Conservation (phyloP, 176 grass and related monocot species). For the barley (Hordeum vulgare) region DNA sequence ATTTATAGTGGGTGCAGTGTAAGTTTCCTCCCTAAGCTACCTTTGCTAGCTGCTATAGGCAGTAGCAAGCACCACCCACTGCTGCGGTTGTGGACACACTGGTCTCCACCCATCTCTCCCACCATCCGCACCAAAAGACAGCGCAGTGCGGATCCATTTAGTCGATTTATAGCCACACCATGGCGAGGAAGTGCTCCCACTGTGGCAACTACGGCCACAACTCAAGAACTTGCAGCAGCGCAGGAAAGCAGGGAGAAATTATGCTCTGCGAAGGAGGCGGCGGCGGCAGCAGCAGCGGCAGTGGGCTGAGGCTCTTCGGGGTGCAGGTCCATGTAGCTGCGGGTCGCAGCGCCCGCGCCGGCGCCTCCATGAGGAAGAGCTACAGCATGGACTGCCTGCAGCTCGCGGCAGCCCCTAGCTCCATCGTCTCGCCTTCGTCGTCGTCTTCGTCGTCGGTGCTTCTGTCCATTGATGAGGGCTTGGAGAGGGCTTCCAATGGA, state of each 20-base stretch:
- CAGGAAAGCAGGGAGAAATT: constrained; percentile 14
- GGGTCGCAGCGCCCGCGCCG: not conserved
- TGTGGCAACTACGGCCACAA: constrained; percentile 68
- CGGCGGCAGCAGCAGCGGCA: not conserved
- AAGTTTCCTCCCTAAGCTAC: constrained; percentile 11
- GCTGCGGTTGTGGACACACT: constrained; percentile 24
- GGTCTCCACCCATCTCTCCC: constrained; percentile 40
- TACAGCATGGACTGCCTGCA: constrained; percentile 74
- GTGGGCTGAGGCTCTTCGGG: constrained; percentile 69
- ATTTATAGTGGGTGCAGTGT: constrained; percentile 31
- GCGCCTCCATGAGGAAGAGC: constrained; percentile 54
- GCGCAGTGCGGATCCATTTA: constrained; percentile 17
- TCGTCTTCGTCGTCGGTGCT: constrained; percentile 54
- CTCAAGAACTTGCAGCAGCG: constrained; percentile 47
- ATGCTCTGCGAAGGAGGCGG: constrained; percentile 25
- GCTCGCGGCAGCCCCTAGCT: constrained; percentile 26
- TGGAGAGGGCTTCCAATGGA: constrained; percentile 59
- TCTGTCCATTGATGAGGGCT: constrained; percentile 50
- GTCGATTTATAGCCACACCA: constrained; percentile 48
- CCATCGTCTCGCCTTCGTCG: constrained; percentile 37
- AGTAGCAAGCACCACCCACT: not conserved
- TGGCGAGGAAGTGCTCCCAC: constrained; percentile 72
- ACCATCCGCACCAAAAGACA: constrained; percentile 25
- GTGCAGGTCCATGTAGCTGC: constrained; percentile 63
- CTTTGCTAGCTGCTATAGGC: not conserved